Conservation (phyloP, 345 rosid species). For the Garcia nutans region DNA sequence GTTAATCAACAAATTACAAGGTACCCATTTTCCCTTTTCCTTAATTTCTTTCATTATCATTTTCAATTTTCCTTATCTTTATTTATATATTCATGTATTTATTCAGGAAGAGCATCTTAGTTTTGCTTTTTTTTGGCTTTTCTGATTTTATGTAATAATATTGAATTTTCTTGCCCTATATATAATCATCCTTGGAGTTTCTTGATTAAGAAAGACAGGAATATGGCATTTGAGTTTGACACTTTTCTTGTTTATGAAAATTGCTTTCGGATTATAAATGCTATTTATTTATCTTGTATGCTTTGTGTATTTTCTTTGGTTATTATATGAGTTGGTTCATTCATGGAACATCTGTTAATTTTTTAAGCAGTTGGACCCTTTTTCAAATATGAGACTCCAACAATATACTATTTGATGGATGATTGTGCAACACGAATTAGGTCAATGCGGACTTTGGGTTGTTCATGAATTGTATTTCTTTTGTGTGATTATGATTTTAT, state of each 20-base stretch:
- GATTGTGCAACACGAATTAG: neutral
- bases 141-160: neutral
- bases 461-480: neutral
- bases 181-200: neutral
- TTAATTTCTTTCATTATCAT: neutral
- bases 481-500: constrained; percentile 1
- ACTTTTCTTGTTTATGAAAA: neutral
- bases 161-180: neutral
- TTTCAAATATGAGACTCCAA: neutral
- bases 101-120: neutral
- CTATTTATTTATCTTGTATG: no score
- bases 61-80: neutral
- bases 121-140: neutral
- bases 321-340: neutral
- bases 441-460: neutral
- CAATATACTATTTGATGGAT: neutral
- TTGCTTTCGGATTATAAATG: neutral
- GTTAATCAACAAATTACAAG: constrained; percentile 17
- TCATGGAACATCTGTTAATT: neutral
- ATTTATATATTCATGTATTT: neutral
- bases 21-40: constrained; percentile 24
- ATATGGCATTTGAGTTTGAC: neutral
- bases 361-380: neutral
- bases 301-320: no score
- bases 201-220: neutral